Percentiles rank a stretch among this genome's conserved stretches.
phyloP scores from a whole-genome alignment of 495 filamentous ascomycete species.

The Penicillium herquei region DNA sequence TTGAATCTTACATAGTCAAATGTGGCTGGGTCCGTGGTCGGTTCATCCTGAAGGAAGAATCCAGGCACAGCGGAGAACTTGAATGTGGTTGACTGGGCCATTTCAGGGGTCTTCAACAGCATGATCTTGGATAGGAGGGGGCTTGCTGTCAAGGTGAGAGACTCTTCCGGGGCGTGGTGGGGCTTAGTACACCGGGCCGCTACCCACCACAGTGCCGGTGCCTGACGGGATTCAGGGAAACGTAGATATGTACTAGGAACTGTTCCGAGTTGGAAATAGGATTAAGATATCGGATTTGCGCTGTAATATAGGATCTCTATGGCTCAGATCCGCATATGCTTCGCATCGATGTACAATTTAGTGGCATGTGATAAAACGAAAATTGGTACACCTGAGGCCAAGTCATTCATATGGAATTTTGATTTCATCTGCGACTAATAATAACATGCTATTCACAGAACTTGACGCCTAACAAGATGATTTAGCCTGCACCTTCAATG shows the following conservation, averaged over 20 bases:
- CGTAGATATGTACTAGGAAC: no score
- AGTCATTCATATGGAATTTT: neutral
- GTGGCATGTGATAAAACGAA: neutral
- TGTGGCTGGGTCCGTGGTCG: constrained; percentile 55
- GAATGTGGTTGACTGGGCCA: constrained; percentile 13
- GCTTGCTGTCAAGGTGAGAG: neutral
- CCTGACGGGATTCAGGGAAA: no score
- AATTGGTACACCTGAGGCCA: neutral
- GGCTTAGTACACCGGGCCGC: no score
- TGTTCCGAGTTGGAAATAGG: no score
- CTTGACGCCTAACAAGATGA: no score
- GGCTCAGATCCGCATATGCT: no score
- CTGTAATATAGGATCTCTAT: no score
- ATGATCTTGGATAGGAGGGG: neutral
- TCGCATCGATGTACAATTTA: neutral
- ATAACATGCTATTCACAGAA: no score
- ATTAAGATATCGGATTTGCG: no score
- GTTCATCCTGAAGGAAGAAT: constrained; percentile 72
- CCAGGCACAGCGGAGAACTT: constrained; percentile 54
- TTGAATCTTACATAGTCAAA: constrained; percentile 64
- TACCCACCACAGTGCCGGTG: no score
- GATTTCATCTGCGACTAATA: neutral
- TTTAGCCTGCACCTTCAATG: no score
- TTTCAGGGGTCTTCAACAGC: neutral
- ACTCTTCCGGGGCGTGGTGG: neutral